Conservation (phyloP, 495 filamentous ascomycete genomes). For the Lepraria neglecta region DNA sequence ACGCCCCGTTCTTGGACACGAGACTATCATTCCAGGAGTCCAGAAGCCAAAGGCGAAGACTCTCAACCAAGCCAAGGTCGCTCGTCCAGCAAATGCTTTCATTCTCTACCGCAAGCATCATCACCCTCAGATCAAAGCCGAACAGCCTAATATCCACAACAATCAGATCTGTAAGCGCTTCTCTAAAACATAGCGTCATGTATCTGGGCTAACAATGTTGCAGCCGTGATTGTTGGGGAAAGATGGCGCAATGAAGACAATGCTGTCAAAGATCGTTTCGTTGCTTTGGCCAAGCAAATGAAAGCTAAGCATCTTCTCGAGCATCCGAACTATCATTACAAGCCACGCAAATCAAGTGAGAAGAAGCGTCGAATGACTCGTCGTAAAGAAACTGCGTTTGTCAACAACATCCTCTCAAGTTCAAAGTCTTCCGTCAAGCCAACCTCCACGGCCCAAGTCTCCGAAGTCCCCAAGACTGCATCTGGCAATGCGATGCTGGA, state of each 20-base stretch:
- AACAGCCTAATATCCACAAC: constrained; percentile 38
- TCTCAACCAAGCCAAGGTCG: constrained; percentile 31
- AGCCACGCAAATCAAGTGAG: constrained; percentile 44
- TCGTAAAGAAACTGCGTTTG: not conserved
- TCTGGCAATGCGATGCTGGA: constrained; percentile 14
- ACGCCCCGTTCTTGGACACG: not conserved
- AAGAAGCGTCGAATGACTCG: constrained; percentile 38
- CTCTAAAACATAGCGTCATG: not conserved
- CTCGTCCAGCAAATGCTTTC: constrained; percentile 42
- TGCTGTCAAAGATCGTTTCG: constrained; percentile 34
- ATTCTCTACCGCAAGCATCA: constrained; percentile 43
- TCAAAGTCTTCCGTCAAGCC: not conserved
- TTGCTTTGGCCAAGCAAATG: constrained; percentile 33
- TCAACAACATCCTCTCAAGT: not conserved
- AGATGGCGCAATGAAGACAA: constrained; percentile 40
- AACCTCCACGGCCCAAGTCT: not conserved
- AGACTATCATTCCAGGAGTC: constrained; percentile 3
- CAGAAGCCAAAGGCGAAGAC: constrained; percentile 7
- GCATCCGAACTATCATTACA: constrained; percentile 45
- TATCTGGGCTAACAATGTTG: constrained; percentile 25
- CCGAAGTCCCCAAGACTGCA: constrained; percentile 6
- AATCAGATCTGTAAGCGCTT: constrained; percentile 44
- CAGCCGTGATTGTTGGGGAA: constrained; percentile 41
- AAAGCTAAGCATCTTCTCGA: constrained; percentile 39
- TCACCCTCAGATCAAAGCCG: constrained; percentile 34